Evolutionary conservation across 2,329 filamentous ascomycete species (phyloP).

Genomic region (Colletotrichum limetticola): DNA sequence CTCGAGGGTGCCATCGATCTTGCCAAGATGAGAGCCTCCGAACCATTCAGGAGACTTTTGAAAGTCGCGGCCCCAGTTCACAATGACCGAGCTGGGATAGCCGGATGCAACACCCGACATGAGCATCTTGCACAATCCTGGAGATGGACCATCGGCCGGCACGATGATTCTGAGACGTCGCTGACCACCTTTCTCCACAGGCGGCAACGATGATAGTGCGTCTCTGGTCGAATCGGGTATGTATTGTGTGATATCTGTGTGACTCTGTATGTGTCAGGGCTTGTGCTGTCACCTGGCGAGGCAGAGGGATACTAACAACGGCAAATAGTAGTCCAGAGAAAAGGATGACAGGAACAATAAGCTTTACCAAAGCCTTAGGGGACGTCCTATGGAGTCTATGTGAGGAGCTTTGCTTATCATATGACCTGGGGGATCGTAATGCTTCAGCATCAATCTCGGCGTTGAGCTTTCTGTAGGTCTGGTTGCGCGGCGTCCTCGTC

Average conservation of each 20-base stretch:
- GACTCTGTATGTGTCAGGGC: not conserved
- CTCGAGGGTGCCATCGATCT: conserved; percentile 41
- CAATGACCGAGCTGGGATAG: conserved; percentile 43
- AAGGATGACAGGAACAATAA: not conserved
- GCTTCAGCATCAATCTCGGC: conserved; percentile 1
- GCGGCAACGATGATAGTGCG: not conserved
- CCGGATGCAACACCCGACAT: conserved; percentile 42
- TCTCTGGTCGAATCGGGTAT: not conserved
- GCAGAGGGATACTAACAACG: not conserved
- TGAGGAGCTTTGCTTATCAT: not conserved
- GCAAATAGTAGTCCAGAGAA: conserved; percentile 8
- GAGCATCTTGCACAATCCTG: conserved; percentile 46
- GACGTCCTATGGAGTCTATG: not conserved
- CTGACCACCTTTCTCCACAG: not conserved
- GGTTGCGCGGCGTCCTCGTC: not conserved
- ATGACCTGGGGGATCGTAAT: not conserved
- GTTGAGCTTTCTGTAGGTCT: conserved; percentile 7
- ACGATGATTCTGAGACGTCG: conserved; percentile 41
- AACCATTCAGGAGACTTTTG: conserved; percentile 30
- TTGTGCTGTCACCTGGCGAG: not conserved
- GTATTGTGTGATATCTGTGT: not conserved
- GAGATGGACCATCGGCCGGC: conserved; percentile 39
- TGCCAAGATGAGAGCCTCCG: conserved; percentile 43
- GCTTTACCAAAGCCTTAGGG: not conserved
- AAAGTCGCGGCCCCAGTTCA: conserved; percentile 41